A percentile compares a stretch with the other conserved stretches of the same genome.
These are phyloP conservation scores for Melastoma candidum DNA, from an alignment of 441 rosid genomes.

Conservation along the genomic window DNA sequence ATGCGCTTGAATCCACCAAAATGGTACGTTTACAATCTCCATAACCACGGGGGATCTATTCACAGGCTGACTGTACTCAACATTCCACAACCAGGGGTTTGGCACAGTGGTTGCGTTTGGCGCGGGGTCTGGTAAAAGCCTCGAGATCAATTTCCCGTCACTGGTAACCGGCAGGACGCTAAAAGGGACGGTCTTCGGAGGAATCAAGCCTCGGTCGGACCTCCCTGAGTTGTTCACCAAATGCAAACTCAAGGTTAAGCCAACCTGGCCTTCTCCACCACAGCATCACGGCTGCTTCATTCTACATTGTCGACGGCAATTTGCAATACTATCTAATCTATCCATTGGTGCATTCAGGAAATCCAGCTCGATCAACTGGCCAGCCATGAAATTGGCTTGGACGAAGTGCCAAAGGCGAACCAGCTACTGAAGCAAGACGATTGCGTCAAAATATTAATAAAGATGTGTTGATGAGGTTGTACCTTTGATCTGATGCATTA, in stretches of 20 bases:
- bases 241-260: conserved; percentile 29
- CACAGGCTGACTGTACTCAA: neutral
- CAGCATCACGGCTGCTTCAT: neutral
- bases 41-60: neutral
- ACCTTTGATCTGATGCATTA: no score
- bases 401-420: conserved; percentile 22
- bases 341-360: conserved; percentile 28
- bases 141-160: neutral
- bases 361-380: conserved; percentile 5
- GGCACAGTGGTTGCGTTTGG: conserved; percentile 22
- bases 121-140: neutral
- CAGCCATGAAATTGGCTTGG: conserved; percentile 5
- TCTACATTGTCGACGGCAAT: conserved; percentile 20
- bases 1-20: conserved; percentile 32
- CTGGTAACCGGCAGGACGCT: conserved; percentile 25
- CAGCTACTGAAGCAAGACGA: conserved; percentile 26
- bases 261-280: neutral
- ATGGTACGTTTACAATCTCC: conserved; percentile 13
- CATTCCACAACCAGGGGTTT: neutral
- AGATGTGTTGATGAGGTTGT: conserved; percentile 11
- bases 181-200: conserved; percentile 39
- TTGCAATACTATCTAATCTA: conserved; percentile 7
- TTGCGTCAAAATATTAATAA: conserved; percentile 32
- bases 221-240: conserved; percentile 25
- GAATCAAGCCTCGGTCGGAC: conserved; percentile 29